Evolutionary conservation across 2,329 filamentous ascomycete genomes (phyloP).

Genomic region (Alternaria angustiovoidea): DNA sequence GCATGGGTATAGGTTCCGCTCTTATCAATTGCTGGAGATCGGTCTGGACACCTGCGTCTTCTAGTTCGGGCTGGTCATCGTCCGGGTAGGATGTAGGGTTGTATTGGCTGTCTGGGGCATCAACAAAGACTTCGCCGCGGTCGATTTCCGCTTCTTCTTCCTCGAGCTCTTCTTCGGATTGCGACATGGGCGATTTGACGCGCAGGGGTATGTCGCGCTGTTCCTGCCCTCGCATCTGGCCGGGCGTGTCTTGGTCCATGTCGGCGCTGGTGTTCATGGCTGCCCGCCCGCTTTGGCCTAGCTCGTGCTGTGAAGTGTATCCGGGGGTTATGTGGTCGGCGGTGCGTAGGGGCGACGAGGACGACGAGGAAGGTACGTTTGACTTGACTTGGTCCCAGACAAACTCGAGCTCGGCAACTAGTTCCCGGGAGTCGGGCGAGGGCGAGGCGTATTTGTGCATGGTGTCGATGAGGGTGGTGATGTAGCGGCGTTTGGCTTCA

Average conservation of each 20-base stretch:
- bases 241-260: conserved; percentile 10
- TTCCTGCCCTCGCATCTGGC: neutral
- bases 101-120: conserved; percentile 58
- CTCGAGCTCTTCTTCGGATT: conserved; percentile 66
- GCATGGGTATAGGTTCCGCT: conserved; percentile 14
- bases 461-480: conserved; percentile 91
- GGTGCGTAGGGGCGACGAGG: conserved; percentile 51
- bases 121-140: conserved; percentile 55
- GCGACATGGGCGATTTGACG: conserved; percentile 84
- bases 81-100: conserved; percentile 28
- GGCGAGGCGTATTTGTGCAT: conserved; percentile 94
- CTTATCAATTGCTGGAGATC: conserved; percentile 22
- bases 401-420: conserved; percentile 95
- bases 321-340: conserved; percentile 43
- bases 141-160: conserved; percentile 45
- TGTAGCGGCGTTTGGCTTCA: conserved; percentile 92
- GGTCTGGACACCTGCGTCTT: conserved; percentile 36
- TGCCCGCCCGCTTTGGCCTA: conserved; percentile 56
- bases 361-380: conserved; percentile 72
- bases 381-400: conserved; percentile 98
- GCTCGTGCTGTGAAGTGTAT: conserved; percentile 28
- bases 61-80: conserved; percentile 23
- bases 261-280: conserved; percentile 25
- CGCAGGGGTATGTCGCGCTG: conserved; percentile 46
- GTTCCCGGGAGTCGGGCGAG: conserved; percentile 83